phyloP scores from a whole-genome alignment of 2,329 filamentous ascomycete species.

The Penicillium sp. region DNA sequence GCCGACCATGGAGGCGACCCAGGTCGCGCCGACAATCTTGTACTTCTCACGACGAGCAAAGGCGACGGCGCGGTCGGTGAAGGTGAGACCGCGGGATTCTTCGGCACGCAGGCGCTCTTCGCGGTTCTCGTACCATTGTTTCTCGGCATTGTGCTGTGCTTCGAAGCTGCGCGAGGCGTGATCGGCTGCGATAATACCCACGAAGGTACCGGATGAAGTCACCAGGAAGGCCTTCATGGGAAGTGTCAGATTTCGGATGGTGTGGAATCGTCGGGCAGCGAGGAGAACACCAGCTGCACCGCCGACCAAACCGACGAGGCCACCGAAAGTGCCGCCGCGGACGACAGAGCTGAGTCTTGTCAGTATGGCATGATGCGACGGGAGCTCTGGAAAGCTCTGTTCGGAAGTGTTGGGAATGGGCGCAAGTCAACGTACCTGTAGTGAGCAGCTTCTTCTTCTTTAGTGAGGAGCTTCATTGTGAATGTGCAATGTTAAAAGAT shows the following conservation, averaged over 20 bases:
- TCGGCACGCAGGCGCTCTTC: constrained; percentile 61
- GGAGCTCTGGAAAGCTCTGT: not conserved
- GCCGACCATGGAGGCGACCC: constrained; percentile 78
- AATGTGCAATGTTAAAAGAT: constrained; percentile 23
- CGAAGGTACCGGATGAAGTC: constrained; percentile 79
- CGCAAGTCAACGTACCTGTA: constrained; percentile 62
- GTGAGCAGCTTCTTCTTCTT: constrained; percentile 88
- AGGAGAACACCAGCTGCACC: constrained; percentile 70
- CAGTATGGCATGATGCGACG: constrained; percentile 18
- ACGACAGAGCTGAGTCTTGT: constrained; percentile 64
- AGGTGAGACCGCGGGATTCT: constrained; percentile 59
- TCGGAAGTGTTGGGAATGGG: not conserved
- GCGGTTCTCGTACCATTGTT: constrained; percentile 67
- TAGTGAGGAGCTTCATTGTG: constrained; percentile 91
- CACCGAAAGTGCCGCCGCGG: constrained; percentile 77
- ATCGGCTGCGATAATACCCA: constrained; percentile 87
- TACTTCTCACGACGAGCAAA: constrained; percentile 85
- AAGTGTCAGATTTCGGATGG: constrained; percentile 79
- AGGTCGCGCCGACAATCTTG: constrained; percentile 78
- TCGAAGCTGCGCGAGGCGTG: constrained; percentile 73
- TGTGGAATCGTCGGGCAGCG: constrained; percentile 72
- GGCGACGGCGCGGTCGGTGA: constrained; percentile 65
- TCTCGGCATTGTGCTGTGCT: constrained; percentile 67
- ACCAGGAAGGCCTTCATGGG: constrained; percentile 92
- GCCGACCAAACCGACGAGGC: constrained; percentile 66